Conservation (phyloP, 306 rosid species). For the Morella rubra region DNA sequence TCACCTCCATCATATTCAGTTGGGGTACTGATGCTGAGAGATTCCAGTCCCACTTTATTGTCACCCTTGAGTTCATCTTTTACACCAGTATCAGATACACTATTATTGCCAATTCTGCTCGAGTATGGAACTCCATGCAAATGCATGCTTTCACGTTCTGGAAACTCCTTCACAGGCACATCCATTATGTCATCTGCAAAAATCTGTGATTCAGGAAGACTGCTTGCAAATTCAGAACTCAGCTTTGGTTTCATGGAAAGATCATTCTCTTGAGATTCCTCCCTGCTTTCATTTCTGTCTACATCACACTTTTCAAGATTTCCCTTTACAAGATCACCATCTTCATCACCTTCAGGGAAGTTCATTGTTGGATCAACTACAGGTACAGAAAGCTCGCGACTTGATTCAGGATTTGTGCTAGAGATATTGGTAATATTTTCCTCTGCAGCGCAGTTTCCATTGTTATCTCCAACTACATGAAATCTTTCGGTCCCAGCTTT, state of each 20-base stretch:
- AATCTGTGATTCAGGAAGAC: slow-evolving; percentile 25
- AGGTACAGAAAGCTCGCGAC: slow-evolving; percentile 24
- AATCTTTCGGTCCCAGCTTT: slow-evolving; percentile 27
- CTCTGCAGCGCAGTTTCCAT: slow-evolving; percentile 26
- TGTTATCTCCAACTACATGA: slow-evolving; percentile 28
- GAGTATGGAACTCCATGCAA: slow-evolving; percentile 18
- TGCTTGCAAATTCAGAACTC: slow-evolving; percentile 17
- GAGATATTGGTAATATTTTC: slow-evolving; percentile 25
- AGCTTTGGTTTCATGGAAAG: slow-evolving; percentile 7
- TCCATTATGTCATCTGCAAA: slow-evolving; percentile 36
- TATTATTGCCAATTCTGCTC: slow-evolving; percentile 13
- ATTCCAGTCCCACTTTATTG: slow-evolving; percentile 31
- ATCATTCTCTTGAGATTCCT: slow-evolving; percentile 22
- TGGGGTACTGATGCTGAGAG: slow-evolving; percentile 23
- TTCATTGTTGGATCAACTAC: slow-evolving; percentile 30
- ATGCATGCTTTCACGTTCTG: slow-evolving; percentile 26
- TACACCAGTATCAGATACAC: slow-evolving; percentile 17
- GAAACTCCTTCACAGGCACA: slow-evolving; percentile 27
- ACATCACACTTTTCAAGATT: slow-evolving; percentile 27
- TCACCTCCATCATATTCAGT: slow-evolving; percentile 27
- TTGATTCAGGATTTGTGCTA: slow-evolving; percentile 26
- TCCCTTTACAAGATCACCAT: slow-evolving; percentile 17
- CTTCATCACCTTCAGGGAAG: slow-evolving; percentile 23
- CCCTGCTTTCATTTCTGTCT: slow-evolving; percentile 32
- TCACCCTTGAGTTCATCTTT: slow-evolving; percentile 29